A percentile compares a stretch with the other conserved stretches of the same genome.
Conservation (phyloP, 208 protist species). For the Leishmania arabica region DNA sequence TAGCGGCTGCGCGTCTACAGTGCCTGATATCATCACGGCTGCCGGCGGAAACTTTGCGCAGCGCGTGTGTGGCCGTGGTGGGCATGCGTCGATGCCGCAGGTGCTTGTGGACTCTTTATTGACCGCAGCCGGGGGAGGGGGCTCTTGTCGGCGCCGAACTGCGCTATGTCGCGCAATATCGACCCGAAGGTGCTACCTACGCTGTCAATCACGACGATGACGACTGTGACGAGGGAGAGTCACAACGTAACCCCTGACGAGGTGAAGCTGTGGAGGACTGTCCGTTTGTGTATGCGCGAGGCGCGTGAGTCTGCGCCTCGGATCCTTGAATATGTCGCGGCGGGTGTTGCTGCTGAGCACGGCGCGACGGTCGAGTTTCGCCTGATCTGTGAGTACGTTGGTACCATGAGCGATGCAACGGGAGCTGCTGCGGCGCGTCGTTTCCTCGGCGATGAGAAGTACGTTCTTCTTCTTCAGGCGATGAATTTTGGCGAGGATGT, state of each 20-base stretch:
- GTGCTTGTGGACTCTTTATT: not conserved
- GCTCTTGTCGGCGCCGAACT: not conserved
- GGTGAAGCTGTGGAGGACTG: slow-evolving; percentile 44
- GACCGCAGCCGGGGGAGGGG: not conserved
- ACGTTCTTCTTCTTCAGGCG: not conserved
- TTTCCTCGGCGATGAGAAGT: not conserved
- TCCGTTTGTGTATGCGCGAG: slow-evolving; percentile 36
- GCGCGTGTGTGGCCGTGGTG: slow-evolving; percentile 32
- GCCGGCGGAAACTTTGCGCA: slow-evolving; percentile 41
- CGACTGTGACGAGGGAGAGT: slow-evolving; percentile 38
- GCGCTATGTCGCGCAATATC: not conserved
- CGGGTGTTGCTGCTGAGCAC: not conserved
- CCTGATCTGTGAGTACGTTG: not conserved
- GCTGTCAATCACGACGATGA: slow-evolving; percentile 43
- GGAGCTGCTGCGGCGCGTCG: not conserved
- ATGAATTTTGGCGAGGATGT: not conserved
- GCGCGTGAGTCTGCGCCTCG: not conserved
- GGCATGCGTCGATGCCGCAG: not conserved
- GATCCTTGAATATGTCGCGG: no score
- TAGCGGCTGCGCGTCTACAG: slow-evolving; percentile 14
- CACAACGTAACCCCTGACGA: slow-evolving; percentile 63
- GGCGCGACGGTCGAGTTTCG: not conserved
- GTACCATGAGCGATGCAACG: not conserved
- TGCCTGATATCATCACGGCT: slow-evolving; percentile 24
- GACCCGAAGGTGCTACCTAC: slow-evolving; percentile 23